Base-by-base conservation (phyloP, 2,329 filamentous ascomycete species). In the Diaporthe aspalathi region DNA sequence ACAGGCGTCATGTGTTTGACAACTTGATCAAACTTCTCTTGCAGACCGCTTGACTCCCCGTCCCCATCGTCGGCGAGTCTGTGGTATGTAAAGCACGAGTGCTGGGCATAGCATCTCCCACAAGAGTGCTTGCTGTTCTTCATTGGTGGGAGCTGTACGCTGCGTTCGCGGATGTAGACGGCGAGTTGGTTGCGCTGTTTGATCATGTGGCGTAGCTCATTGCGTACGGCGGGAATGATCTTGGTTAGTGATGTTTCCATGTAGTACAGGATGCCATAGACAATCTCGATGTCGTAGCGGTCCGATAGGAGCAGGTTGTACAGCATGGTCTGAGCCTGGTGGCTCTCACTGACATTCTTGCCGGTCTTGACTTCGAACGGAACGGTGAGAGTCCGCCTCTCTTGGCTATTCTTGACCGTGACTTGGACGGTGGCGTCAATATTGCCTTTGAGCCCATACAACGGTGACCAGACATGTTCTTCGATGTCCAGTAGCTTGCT, bases 331-430 rank as follows among this genome's bases (percentile, higher is more conserved):
- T 99, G 96, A 1, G 95, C 95, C 79, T 94, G 91, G 81, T 99
- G 96, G 67, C 90, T 91, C 75, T 91, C 89, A 75, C 91, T 97
- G 32, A 91, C 91, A 74, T 93, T 93, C 78, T 92, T 94, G 40
- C 96, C 96, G 0, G 96, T 98, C 82, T 99, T 99, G 76, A 99
- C 89, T 79, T 99, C 96, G 74, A 99, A 94, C 0, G 96, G 96
- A 5, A 97, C 93, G 0, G 95, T 95, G 73, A 98, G 84, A 6
- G 89, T 93, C 73, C 89, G 89, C 57, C 85, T 82, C 38, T 88
- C 86, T n/a, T 87, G 84, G 32, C 90, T 89, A 70, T 97, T 92
- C 69, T 89, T 85, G 85, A 98, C 93, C 0, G 89, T 90, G 20
- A 96, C 92, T 82, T 99, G 94, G 1, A 99, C 93, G 0, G 96